phyloP scores from a whole-genome alignment of 495 filamentous ascomycete species.

The Penicillium macrosclerotiorum region DNA sequence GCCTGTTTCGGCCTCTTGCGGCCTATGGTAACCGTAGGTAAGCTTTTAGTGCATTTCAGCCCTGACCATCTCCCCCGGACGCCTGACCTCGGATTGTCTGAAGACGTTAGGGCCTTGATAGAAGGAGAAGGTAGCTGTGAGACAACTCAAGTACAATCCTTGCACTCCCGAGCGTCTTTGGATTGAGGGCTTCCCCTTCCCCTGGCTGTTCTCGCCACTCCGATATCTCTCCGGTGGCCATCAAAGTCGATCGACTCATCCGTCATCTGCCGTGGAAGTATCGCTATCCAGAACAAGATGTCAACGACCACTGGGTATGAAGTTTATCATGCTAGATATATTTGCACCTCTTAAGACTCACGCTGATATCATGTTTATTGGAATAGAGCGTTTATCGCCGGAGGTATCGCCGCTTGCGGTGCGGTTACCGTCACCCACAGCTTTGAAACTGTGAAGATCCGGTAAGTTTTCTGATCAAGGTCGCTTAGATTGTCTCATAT shows the following conservation, averaged over 20 bases:
- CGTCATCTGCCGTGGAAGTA: not conserved
- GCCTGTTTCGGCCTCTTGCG: slow-evolving; percentile 16
- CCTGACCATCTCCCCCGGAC: slow-evolving; percentile 7
- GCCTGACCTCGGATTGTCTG: not conserved
- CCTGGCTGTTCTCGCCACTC: slow-evolving; percentile 11
- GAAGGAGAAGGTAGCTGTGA: not conserved
- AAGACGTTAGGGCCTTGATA: not conserved
- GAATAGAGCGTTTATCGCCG: slow-evolving; percentile 76
- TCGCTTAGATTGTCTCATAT: not conserved
- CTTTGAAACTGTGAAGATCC: slow-evolving; percentile 99
- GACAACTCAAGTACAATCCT: not conserved
- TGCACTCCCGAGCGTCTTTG: not conserved
- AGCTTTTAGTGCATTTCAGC: slow-evolving; percentile 23
- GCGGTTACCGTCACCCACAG: slow-evolving; percentile 97
- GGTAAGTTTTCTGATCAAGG: slow-evolving; percentile 46
- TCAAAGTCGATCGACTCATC: slow-evolving; percentile 8
- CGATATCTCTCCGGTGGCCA: slow-evolving; percentile 20
- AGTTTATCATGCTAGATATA: no score
- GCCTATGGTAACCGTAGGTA: slow-evolving; percentile 22
- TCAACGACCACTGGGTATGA: slow-evolving; percentile 54
- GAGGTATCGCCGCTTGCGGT: slow-evolving; percentile 93
- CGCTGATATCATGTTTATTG: slow-evolving; percentile 11
- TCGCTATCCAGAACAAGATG: slow-evolving; percentile 30
- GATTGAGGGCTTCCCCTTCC: not conserved
- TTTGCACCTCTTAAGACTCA: no score